phyloP scores from a whole-genome alignment of 352 stramenopile species.

The Pythium dissotocum region DNA sequence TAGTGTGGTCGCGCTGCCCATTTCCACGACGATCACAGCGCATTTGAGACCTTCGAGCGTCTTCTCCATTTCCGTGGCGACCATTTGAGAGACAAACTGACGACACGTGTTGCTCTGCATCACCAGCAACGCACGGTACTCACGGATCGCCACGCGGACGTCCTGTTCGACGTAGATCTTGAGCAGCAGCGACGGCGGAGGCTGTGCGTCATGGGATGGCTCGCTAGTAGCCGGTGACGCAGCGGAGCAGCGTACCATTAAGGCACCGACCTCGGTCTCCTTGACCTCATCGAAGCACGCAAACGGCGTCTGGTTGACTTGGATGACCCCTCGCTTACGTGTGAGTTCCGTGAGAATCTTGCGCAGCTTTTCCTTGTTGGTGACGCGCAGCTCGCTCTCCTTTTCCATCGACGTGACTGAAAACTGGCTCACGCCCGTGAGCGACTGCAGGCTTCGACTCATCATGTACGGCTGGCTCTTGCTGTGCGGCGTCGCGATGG shows the following conservation, averaged over 20 bases:
- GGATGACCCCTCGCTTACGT: conserved; percentile 17
- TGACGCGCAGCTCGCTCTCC: conserved; percentile 9
- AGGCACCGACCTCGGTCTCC: conserved; percentile 43
- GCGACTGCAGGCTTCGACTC: conserved; percentile 33
- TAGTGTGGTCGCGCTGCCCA: conserved; percentile 41
- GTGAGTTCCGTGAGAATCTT: conserved; percentile 18
- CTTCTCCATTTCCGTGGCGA: conserved; percentile 35
- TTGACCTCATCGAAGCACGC: conserved; percentile 30
- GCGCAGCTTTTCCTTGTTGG: conserved; percentile 22
- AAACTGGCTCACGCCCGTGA: conserved; percentile 31
- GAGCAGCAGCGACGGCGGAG: conserved; percentile 29
- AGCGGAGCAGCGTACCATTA: conserved; percentile 36
- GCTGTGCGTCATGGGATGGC: conserved; percentile 5
- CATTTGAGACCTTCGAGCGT: conserved; percentile 38
- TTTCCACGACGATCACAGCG: conserved; percentile 49
- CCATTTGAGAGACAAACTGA: conserved; percentile 37
- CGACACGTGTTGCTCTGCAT: conserved; percentile 33
- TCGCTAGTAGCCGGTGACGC: not conserved
- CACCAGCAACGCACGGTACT: conserved; percentile 53
- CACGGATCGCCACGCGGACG: conserved; percentile 42
- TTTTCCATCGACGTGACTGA: conserved; percentile 11
- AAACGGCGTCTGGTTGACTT: conserved; percentile 41
- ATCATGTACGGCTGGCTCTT: conserved; percentile 23
- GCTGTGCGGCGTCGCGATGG: conserved; percentile 12
- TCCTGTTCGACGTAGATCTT: conserved; percentile 70